Evolutionary conservation across 1,139 yeast species (phyloP).

Genomic region (Lodderomyces orthopsilosis): DNA sequence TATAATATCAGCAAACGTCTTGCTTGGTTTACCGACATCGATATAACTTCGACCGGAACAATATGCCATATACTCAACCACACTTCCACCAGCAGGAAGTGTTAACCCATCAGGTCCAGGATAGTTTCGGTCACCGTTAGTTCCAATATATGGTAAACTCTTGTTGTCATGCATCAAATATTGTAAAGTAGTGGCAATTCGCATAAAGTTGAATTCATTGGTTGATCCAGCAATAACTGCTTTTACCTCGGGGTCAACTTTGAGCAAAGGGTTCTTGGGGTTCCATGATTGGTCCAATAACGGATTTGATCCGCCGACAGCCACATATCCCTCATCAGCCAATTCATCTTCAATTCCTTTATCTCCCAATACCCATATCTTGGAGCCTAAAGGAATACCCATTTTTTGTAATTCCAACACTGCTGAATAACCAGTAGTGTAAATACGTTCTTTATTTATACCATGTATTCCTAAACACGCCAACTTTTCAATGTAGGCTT

Average conservation of each 20-base stretch:
- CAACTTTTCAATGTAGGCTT: slow-evolving; percentile 33
- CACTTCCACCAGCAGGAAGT: slow-evolving; percentile 44
- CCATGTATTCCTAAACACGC: slow-evolving; percentile 29
- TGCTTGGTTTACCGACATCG: slow-evolving; percentile 41
- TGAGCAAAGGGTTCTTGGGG: slow-evolving; percentile 28
- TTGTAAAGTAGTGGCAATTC: slow-evolving; percentile 39
- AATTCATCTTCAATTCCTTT: slow-evolving; percentile 77
- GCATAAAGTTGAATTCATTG: slow-evolving; percentile 35
- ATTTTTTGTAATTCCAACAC: slow-evolving; percentile 25
- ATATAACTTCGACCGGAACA: slow-evolving; percentile 32
- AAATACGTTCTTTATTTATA: slow-evolving; percentile 26
- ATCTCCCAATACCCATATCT: slow-evolving; percentile 87
- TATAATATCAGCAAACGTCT: slow-evolving; percentile 29
- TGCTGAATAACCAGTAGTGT: slow-evolving; percentile 41
- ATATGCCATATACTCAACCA: slow-evolving; percentile 37
- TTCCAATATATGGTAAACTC: slow-evolving; percentile 36
- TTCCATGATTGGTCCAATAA: slow-evolving; percentile 38
- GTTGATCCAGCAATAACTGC: slow-evolving; percentile 45
- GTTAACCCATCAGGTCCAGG: slow-evolving; percentile 40
- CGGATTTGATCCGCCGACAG: slow-evolving; percentile 70
- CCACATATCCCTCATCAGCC: slow-evolving; percentile 59
- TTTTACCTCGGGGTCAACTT: slow-evolving; percentile 37
- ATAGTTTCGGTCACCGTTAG: slow-evolving; percentile 40
- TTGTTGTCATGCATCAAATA: slow-evolving; percentile 35
- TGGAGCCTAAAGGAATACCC: slow-evolving; percentile 33